Evolutionary conservation across 257 asterid species (phyloP), one percentile per base, ranked within the genome.

Genomic region (Jasminum sambac): DNA sequence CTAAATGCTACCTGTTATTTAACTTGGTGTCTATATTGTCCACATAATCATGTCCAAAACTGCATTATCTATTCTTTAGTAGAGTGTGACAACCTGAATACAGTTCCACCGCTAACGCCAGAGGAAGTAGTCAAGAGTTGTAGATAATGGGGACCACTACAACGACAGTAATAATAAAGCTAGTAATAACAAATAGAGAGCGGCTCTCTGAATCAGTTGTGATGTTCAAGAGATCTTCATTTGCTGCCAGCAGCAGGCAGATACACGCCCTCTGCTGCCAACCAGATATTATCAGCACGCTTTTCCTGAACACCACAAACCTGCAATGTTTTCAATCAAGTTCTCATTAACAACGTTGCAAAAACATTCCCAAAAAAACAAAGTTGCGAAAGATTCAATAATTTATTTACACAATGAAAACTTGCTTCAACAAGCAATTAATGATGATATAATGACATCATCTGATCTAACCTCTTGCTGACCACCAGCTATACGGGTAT

Each of bases 401-500:
- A 6, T 1, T 25, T 38, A 50, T 37, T 43, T 57, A 13, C 59
- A 2, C 16, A 39, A 37, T 19, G 34, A 64, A 59, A 21, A 12
- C 0, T 59, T 68, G 63, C n/a, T 11, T 24, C 17, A n/a, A n/a
- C 17, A n/a, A n/a, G 34, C 0, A 8, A 67, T 16, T 17, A 19
- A 24, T 40, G 41, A 11, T 6, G 41, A 11, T 6, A 39, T 44
- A 55, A 17, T 21, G 25, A 39, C 62, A 38, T 43, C n/a, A 59
- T 41, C 8, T 41, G 72, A 69, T 77, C 79, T 81, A 55, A 95
- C 99, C 99, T 95, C 98, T 83, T 95, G 99, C 77, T 95, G 99
- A n/a, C 98, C 98, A 23, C 99, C 99, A 17, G 98, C 99, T 70
- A 95, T 91, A 55, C 99, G 97, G 17, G 87, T 82, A 83, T 89